Evolutionary conservation across 306 rosid species (phyloP), one percentile per base, ranked within the genome.

Genomic region (Cucurbita argyrosperma): DNA sequence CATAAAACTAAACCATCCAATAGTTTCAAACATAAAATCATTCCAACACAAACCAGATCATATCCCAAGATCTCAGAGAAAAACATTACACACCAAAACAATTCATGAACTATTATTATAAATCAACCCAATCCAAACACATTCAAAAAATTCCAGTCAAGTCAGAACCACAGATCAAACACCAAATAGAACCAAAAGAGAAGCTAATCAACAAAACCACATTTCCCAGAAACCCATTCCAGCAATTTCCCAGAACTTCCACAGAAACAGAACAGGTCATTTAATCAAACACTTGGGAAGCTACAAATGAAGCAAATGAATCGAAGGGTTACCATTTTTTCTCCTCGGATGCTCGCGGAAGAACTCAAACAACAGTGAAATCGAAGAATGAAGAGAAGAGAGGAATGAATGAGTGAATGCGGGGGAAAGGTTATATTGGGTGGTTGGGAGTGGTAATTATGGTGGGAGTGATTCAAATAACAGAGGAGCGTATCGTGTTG

Each of bases 11-110:
- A 66, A 66, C 46, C 72, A 12, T 40, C n/a, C 53, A 10, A 53
- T 65, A 42, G 5, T 8, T 65, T 10, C 71, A 50, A 14, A 10
- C 38, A 65, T 2, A 65, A 65, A 42, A 65, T 42, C 15, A 66
- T 45, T 66, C 54, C 72, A 66, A 66, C 5, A 66, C 30, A 66
- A 45, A 45, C 54, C 72, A 21, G 72, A 66, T 66, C 72, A 66
- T 18, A 45, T 66, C 26, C 23, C n/a, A 11, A 66, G 54, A 66
- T 66, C 39, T 12, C 54, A 43, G 15, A 66, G 8, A 51, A 4
- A 43, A 43, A 10, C 7, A 5, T 50, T 16, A 63, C 26, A 66
- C 72, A 42, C 26, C 49, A 66, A 66, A 40, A 66, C 72, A 19
- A 43, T 21, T 45, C 30, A 46, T 19, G 19, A 45, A 66, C 72